Evolutionary conservation across 495 filamentous ascomycete species (phyloP).

Genomic region (Daldinia bambusicola): DNA sequence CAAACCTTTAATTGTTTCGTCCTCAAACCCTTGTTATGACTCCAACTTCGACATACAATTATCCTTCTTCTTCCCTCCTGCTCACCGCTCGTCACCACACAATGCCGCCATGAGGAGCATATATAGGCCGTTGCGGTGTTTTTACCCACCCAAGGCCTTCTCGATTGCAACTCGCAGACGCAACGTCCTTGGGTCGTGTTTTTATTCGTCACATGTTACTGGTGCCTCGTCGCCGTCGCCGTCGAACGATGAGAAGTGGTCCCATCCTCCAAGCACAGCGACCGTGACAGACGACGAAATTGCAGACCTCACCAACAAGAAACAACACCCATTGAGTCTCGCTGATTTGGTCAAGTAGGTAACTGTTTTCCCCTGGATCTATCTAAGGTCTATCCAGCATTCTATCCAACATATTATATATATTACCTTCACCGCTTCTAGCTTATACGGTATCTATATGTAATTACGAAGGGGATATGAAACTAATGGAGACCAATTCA

Average conservation of each 20-base stretch:
- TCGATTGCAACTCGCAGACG: conserved; percentile 32
- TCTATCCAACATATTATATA: not conserved
- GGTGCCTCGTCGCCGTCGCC: conserved; percentile 40
- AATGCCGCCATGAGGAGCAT: conserved; percentile 60
- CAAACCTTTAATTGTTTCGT: conserved; percentile 15
- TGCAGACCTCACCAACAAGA: conserved; percentile 77
- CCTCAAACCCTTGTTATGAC: conserved; percentile 21
- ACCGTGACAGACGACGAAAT: conserved; percentile 72
- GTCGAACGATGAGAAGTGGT: conserved; percentile 48
- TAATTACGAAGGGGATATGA: conserved; percentile 1
- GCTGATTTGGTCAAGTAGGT: conserved; percentile 86
- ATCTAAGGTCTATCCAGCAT: no score
- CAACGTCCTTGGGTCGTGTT: conserved; percentile 28
- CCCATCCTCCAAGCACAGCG: conserved; percentile 52
- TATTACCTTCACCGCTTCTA: conserved; percentile 21
- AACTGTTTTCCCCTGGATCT: not conserved
- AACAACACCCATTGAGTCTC: conserved; percentile 82
- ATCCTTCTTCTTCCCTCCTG: conserved; percentile 13
- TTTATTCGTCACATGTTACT: conserved; percentile 36
- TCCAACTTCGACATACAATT: conserved; percentile 26
- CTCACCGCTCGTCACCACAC: conserved; percentile 39
- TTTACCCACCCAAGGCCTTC: conserved; percentile 47
- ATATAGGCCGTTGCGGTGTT: conserved; percentile 53
- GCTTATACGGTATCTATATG: conserved; percentile 1
- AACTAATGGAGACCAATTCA: conserved; percentile 13